Conservation (phyloP, 192 early-diverging fungal species). For the Coemansia sp. region DNA sequence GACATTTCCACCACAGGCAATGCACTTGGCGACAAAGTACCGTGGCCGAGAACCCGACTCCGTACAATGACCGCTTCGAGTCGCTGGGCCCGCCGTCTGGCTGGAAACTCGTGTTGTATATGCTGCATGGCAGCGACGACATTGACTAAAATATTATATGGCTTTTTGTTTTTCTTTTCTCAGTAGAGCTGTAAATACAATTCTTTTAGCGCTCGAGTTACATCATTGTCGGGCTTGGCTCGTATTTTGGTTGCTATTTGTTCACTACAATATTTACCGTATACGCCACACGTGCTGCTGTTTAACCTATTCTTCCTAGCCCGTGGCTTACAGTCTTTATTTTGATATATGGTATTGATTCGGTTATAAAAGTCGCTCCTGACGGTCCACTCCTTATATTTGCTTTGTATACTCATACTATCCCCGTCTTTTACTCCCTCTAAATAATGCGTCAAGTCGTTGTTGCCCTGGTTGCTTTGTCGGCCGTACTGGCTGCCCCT, state of each 20-base stretch:
- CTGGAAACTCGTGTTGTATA: conserved; percentile 46
- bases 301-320: too few species aligned
- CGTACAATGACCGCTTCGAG: conserved; percentile 38
- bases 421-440: background rate
- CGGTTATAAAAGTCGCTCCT: too few species aligned
- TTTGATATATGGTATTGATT: too few species aligned
- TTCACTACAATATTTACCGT: too few species aligned
- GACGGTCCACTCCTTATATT: too few species aligned
- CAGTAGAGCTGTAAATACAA: too few species aligned
- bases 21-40: conserved; percentile 65
- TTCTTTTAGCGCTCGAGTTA: too few species aligned
- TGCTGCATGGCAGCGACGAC: conserved; percentile 13
- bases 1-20: conserved; percentile 66
- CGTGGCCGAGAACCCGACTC: conserved; percentile 41
- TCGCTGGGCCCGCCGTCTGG: conserved; percentile 34
- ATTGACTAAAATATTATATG: background rate
- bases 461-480: conserved; percentile 7
- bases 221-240: too few species aligned
- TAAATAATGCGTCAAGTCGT: conserved; percentile 3
- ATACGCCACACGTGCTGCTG: too few species aligned
- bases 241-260: too few species aligned
- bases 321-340: too few species aligned
- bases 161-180: conserved; percentile 2
- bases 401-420: too few species aligned
- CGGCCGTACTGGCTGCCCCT: conserved; percentile 5